Evolutionary conservation across 2,329 filamentous ascomycete species (phyloP).

Genomic region (Nemania sp.): DNA sequence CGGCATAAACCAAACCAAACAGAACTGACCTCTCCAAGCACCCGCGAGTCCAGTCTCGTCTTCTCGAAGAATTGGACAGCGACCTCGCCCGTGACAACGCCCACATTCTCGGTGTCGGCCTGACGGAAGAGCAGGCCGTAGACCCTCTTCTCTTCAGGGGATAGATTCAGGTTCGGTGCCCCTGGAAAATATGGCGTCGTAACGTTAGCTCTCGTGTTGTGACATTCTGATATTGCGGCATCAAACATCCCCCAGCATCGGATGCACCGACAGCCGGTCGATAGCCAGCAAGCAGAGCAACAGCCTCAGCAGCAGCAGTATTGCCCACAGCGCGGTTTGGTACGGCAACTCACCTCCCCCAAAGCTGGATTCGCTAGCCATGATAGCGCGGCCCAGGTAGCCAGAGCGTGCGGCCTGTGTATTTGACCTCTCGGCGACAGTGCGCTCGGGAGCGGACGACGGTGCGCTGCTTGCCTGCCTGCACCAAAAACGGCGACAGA

Average conservation of each 20-base stretch:
- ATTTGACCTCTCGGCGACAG: constrained; percentile 7
- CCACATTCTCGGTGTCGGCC: constrained; percentile 87
- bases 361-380: constrained; percentile 37
- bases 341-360: constrained; percentile 23
- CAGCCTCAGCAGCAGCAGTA: background rate
- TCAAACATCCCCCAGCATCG: background rate
- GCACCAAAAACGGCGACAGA: too few relatives aligned
- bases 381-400: constrained; percentile 37
- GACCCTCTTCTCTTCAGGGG: constrained; percentile 86
- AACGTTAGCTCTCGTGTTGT: constrained; percentile 28
- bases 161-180: constrained; percentile 78
- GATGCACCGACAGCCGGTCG: background rate
- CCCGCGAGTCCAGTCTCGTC: constrained; percentile 81
- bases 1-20: background rate
- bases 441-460: constrained; percentile 3
- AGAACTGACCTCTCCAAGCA: constrained; percentile 78
- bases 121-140: constrained; percentile 93
- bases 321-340: constrained; percentile 3
- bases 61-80: constrained; percentile 98
- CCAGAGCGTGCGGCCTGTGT: constrained; percentile 17
- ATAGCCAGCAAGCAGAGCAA: constrained; percentile 8
- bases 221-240: too few relatives aligned
- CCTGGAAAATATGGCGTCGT: constrained; percentile 42
- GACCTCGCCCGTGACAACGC: constrained; percentile 92
- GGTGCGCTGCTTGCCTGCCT: constrained; percentile 12